Conservation (phyloP, 2,329 filamentous ascomycete genomes). For the Arthroderma uncinatum region DNA sequence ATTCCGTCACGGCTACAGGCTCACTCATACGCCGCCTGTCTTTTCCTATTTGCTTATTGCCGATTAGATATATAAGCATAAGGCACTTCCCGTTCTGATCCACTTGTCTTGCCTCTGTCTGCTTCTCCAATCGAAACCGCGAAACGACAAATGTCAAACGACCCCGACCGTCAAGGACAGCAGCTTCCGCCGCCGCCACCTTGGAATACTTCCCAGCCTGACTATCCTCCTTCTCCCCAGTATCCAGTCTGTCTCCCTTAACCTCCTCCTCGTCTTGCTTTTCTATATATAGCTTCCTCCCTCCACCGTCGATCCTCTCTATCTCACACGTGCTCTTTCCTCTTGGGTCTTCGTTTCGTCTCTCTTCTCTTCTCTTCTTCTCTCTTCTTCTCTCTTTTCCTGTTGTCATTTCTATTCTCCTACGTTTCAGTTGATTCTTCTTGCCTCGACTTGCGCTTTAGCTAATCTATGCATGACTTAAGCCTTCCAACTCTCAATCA, state of each 20-base stretch:
- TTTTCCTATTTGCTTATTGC: slow-evolving; percentile 6
- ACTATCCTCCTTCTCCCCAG: slow-evolving; percentile 26
- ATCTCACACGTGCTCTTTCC: slow-evolving; percentile 6
- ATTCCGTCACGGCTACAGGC: slow-evolving; percentile 3
- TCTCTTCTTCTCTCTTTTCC: not conserved
- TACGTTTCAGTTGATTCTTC: slow-evolving; percentile 15
- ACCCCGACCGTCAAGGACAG: slow-evolving; percentile 37
- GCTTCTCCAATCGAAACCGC: slow-evolving; percentile 7
- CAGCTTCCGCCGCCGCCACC: slow-evolving; percentile 31
- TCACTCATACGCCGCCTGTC: not conserved
- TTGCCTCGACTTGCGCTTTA: slow-evolving; percentile 21
- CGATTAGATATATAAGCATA: slow-evolving; percentile 9
- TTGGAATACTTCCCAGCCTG: slow-evolving; percentile 31
- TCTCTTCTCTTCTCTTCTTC: not conserved
- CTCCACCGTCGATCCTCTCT: slow-evolving; percentile 2
- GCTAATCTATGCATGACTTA: slow-evolving; percentile 20
- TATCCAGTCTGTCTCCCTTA: slow-evolving; percentile 21
- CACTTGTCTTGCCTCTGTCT: not conserved
- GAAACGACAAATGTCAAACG: slow-evolving; percentile 32
- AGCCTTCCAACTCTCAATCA: slow-evolving; percentile 12
- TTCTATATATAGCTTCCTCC: slow-evolving; percentile 1
- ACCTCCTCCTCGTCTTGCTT: slow-evolving; percentile 5
- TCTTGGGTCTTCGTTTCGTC: slow-evolving; percentile 2
- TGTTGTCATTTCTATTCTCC: not conserved
- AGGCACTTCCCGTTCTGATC: slow-evolving; percentile 2